A percentile compares a stretch with the other conserved stretches of the same genome.
Conservation (phyloP, 306 rosid species). For the Cicer chorassanicum region DNA sequence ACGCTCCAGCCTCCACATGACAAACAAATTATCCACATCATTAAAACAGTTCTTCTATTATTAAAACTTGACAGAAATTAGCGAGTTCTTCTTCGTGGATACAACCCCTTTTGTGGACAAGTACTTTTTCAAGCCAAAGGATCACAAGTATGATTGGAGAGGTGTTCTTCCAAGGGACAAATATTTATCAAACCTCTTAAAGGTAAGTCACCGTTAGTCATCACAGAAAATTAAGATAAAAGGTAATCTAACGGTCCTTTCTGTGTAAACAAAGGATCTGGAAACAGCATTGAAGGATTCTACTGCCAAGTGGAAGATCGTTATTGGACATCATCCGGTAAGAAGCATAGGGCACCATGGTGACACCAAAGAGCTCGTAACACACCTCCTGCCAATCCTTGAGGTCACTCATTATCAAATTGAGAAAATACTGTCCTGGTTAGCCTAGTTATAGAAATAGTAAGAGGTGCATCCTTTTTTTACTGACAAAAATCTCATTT, state of each 20-base stretch:
- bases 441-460: background rate
- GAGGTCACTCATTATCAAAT: conserved; percentile 40
- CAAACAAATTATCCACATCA: background rate
- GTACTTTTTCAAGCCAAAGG: conserved; percentile 50
- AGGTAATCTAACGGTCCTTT: background rate
- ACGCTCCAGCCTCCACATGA: background rate
- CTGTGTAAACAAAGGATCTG: conserved; percentile 45
- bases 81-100: conserved; percentile 56
- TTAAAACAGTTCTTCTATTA: background rate
- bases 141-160: conserved; percentile 62
- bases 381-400: conserved; percentile 53
- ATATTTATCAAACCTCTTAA: conserved; percentile 51
- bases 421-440: background rate
- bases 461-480: conserved; percentile 9
- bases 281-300: conserved; percentile 49
- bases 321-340: conserved; percentile 58
- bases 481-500: background rate
- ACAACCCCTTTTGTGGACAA: conserved; percentile 59
- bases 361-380: conserved; percentile 50
- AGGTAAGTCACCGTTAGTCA: conserved; percentile 36
- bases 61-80: conserved; percentile 42
- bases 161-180: conserved; percentile 55
- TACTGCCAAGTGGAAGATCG: conserved; percentile 54
- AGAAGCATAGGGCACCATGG: conserved; percentile 59
- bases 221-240: conserved; percentile 19